phyloP scores from a whole-genome alignment of 2,329 filamentous ascomycete genomes.

The Seiridium unicorne region DNA sequence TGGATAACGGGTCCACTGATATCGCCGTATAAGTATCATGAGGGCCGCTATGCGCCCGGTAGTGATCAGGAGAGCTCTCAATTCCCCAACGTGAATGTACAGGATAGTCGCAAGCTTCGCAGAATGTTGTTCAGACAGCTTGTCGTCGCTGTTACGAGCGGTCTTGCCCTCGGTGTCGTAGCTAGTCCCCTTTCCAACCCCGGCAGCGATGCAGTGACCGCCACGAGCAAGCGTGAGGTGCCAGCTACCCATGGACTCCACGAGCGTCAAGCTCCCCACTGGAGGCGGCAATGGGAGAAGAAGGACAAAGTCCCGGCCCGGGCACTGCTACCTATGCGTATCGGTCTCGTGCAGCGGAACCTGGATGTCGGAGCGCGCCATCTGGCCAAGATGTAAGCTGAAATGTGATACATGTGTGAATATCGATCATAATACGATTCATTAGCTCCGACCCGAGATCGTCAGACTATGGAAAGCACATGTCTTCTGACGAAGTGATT shows the following conservation, averaged over 20 bases:
- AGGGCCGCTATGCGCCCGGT: not conserved
- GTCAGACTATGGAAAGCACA: slow-evolving; percentile 34
- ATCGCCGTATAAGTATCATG: not conserved
- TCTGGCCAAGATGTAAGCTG: slow-evolving; percentile 28
- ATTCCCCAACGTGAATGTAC: not conserved
- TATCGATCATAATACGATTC: slow-evolving; percentile 7
- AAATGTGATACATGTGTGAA: not conserved
- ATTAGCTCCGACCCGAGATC: slow-evolving; percentile 23
- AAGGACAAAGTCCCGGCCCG: slow-evolving; percentile 19
- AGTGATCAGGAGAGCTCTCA: too few species aligned
- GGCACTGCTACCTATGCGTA: slow-evolving; percentile 28
- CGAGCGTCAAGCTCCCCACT: slow-evolving; percentile 26
- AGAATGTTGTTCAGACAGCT: slow-evolving; percentile 17
- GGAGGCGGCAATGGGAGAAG: slow-evolving; percentile 23
- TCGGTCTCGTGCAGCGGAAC: slow-evolving; percentile 29
- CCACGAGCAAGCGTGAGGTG: slow-evolving; percentile 12
- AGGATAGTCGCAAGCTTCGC: not conserved
- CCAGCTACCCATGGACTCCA: slow-evolving; percentile 27
- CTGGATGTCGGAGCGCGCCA: slow-evolving; percentile 26
- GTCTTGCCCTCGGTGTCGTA: slow-evolving; percentile 14
- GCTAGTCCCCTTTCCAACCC: slow-evolving; percentile 14
- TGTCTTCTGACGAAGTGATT: slow-evolving; percentile 32
- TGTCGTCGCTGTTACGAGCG: slow-evolving; percentile 14
- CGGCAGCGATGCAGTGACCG: not conserved
- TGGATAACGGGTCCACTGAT: not conserved